Percentiles rank a stretch among this genome's conserved stretches.
Evolutionary conservation across 208 protist species (phyloP).

Genomic region (Blechomonas ayalai): DNA sequence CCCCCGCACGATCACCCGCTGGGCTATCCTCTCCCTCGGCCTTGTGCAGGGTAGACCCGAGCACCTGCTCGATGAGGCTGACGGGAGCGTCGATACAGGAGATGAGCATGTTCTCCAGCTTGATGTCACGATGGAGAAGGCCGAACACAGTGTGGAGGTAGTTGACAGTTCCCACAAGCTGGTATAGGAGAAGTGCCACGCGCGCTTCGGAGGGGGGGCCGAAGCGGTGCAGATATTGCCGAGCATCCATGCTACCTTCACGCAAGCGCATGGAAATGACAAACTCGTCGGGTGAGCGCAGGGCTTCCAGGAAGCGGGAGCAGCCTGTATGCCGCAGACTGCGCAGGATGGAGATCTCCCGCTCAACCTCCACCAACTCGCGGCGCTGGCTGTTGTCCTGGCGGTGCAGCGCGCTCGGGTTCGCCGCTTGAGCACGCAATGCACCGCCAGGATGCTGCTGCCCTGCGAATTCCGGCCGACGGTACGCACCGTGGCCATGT

Average conservation of each 20-base stretch:
- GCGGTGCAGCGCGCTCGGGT: conserved; percentile 5
- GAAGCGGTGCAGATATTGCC: conserved; percentile 50
- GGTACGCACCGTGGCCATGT: no score
- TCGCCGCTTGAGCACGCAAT: conserved; percentile 13
- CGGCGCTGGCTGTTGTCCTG: conserved; percentile 5
- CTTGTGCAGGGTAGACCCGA: conserved; percentile 25
- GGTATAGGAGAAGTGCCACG: conserved; percentile 54
- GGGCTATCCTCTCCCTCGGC: no score
- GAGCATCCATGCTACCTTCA: conserved; percentile 47
- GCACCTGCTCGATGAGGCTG: conserved; percentile 29
- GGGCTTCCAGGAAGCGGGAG: conserved; percentile 57
- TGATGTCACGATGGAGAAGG: conserved; percentile 80
- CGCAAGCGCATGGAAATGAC: conserved; percentile 75
- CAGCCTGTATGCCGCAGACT: conserved; percentile 62
- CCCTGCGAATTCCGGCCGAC: neutral
- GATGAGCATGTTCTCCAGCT: conserved; percentile 73
- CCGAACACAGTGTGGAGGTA: conserved; percentile 65
- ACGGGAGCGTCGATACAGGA: conserved; percentile 24
- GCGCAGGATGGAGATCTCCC: conserved; percentile 64
- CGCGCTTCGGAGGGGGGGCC: conserved; percentile 51
- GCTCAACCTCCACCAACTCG: conserved; percentile 61
- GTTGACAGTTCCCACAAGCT: conserved; percentile 61
- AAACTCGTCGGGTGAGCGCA: conserved; percentile 68
- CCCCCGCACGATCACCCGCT: no score
- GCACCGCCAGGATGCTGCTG: neutral